Evolutionary conservation across 495 filamentous ascomycete species (phyloP).

Genomic region (Lophium mytilinum): DNA sequence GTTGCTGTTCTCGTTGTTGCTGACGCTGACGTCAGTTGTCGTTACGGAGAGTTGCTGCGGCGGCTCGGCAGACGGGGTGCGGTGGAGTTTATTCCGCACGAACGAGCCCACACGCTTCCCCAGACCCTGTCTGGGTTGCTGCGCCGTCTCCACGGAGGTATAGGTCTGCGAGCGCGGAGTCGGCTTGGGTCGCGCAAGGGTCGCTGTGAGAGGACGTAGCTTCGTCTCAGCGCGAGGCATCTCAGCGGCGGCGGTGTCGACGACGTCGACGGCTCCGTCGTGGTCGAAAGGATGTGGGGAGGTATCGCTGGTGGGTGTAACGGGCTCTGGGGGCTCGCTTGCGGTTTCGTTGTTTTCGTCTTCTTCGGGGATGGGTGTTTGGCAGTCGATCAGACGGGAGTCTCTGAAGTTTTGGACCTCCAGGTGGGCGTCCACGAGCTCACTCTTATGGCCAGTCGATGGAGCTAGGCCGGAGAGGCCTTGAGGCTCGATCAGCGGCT

Average conservation of each 20-base stretch:
- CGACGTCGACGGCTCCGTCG: constrained; percentile 5
- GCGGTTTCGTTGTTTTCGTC: constrained; percentile 26
- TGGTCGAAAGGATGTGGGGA: constrained; percentile 17
- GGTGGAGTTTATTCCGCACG: constrained; percentile 16
- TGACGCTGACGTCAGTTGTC: neutral
- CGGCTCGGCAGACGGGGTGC: constrained; percentile 10
- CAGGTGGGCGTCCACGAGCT: neutral
- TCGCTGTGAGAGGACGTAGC: neutral
- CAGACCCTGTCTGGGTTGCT: constrained; percentile 2
- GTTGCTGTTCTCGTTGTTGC: constrained; percentile 16
- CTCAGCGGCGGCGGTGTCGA: neutral
- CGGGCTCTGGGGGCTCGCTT: constrained; percentile 22
- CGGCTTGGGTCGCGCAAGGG: neutral
- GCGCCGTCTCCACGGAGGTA: neutral
- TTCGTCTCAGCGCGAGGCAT: neutral
- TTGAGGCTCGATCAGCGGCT: neutral
- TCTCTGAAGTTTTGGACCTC: constrained; percentile 12
- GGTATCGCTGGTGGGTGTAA: constrained; percentile 24
- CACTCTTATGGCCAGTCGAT: neutral
- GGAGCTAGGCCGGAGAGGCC: neutral
- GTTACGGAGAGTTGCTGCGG: neutral
- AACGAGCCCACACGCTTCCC: constrained; percentile 17
- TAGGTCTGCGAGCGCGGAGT: constrained; percentile 3
- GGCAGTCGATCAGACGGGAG: constrained; percentile 14
- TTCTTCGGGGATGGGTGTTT: constrained; percentile 21